A percentile compares a stretch with the other conserved stretches of the same genome.
phyloP scores from a whole-genome alignment of 768 basidiomycete species.

The Leccinum truebloodii region DNA sequence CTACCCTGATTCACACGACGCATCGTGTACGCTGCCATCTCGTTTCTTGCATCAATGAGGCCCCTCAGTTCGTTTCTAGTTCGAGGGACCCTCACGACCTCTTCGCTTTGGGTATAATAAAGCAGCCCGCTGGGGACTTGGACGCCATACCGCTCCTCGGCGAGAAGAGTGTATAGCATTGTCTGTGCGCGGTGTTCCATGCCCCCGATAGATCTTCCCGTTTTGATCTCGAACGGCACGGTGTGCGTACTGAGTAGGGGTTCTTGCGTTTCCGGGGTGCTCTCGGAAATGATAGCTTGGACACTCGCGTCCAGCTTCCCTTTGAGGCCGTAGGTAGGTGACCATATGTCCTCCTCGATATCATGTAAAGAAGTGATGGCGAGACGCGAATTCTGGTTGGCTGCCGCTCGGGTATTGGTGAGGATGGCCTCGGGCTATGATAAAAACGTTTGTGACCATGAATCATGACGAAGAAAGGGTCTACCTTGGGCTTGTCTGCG shows the following conservation, averaged over 20 bases:
- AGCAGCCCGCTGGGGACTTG: slow-evolving; percentile 82
- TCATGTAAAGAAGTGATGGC: slow-evolving; percentile 79
- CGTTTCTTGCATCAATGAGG: slow-evolving; percentile 80
- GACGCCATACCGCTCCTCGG: slow-evolving; percentile 87
- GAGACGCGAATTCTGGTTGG: slow-evolving; percentile 53
- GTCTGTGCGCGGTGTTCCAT: slow-evolving; percentile 98
- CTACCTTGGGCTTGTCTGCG: slow-evolving; percentile 62
- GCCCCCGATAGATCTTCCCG: slow-evolving; percentile 71
- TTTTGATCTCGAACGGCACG: slow-evolving; percentile 95
- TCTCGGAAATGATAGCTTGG: slow-evolving; percentile 60
- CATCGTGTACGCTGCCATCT: slow-evolving; percentile 78
- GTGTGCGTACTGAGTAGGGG: slow-evolving; percentile 27
- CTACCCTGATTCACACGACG: slow-evolving; percentile 39
- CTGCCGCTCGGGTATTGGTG: slow-evolving; percentile 60
- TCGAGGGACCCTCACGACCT: slow-evolving; percentile 80
- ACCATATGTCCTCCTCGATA: slow-evolving; percentile 98
- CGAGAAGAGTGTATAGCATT: slow-evolving; percentile 91
- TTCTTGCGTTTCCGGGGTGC: slow-evolving; percentile 28
- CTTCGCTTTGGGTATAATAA: slow-evolving; percentile 92
- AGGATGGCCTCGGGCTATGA: slow-evolving; percentile 63
- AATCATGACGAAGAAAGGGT: background rate
- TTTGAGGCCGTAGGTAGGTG: slow-evolving; percentile 90
- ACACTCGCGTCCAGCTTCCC: slow-evolving; percentile 95
- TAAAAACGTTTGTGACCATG: background rate
- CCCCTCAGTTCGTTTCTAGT: slow-evolving; percentile 82